phyloP scores from a whole-genome alignment of 2,329 filamentous ascomycete genomes.

The Aspergillus tamarii region DNA sequence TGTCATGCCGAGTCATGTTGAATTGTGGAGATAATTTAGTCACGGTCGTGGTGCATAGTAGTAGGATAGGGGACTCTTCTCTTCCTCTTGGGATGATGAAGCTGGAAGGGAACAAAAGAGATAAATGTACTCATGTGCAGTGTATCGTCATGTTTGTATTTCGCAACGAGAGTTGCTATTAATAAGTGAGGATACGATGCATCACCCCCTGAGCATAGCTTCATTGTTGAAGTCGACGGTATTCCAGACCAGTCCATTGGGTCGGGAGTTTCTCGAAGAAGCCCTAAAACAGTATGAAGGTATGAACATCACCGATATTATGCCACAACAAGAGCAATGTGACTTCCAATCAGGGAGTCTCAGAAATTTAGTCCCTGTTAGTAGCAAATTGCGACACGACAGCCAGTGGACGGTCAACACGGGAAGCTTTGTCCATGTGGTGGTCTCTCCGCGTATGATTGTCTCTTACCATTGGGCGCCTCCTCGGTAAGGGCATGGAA shows the following conservation, averaged over 20 bases:
- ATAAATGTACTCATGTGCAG: background rate
- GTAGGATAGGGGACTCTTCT: background rate
- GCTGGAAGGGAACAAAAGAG: background rate
- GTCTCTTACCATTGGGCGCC: background rate
- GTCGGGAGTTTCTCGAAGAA: background rate
- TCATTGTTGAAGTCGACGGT: background rate
- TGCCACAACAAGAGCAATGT: background rate
- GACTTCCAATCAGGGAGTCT: background rate
- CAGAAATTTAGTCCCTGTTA: background rate
- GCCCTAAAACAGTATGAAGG: background rate
- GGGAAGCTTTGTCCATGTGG: constrained; percentile 14
- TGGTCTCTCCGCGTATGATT: constrained; percentile 5
- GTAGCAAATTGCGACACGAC: background rate
- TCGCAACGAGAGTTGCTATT: background rate
- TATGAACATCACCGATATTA: background rate
- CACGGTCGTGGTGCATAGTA: background rate
- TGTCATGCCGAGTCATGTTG: background rate
- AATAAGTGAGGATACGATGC: background rate
- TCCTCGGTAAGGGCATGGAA: background rate
- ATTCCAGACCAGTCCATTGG: background rate
- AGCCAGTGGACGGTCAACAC: background rate
- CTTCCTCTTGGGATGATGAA: background rate
- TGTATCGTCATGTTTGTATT: background rate
- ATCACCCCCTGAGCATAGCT: background rate
- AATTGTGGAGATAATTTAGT: background rate